Evolutionary conservation across 305 asterid species (phyloP).

Genomic region (Withania somnifera): DNA sequence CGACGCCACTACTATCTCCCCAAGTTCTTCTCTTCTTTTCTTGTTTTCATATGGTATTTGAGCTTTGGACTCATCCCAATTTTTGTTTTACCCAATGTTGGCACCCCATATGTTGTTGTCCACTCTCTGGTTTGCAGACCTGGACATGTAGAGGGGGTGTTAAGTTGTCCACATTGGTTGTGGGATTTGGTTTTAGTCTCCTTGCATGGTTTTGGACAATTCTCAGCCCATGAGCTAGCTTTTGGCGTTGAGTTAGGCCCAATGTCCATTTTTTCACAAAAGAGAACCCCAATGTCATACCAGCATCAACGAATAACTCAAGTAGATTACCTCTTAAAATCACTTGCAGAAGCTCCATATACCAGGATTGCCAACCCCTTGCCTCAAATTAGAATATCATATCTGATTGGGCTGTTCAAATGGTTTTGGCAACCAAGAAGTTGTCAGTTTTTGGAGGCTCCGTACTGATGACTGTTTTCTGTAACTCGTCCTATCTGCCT

Average conservation of each 20-base stretch:
- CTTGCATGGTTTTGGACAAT: neutral
- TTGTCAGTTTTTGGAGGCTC: neutral
- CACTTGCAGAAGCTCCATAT: neutral
- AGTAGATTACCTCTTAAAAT: neutral
- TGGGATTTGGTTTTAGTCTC: neutral
- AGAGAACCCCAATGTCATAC: neutral
- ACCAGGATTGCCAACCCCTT: neutral
- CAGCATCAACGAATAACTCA: neutral
- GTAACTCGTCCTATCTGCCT: neutral
- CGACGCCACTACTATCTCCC: too few relatives aligned
- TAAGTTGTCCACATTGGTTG: neutral
- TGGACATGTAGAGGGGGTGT: neutral
- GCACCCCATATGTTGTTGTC: too few relatives aligned
- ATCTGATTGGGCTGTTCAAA: neutral
- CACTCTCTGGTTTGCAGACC: too few relatives aligned
- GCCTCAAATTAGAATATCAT: neutral
- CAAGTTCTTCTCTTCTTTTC: too few relatives aligned
- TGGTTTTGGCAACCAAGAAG: neutral
- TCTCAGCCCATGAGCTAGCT: neutral
- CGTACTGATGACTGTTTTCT: neutral
- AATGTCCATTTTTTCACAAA: neutral
- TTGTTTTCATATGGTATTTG: too few relatives aligned
- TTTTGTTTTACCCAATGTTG: too few relatives aligned
- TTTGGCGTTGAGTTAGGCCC: neutral
- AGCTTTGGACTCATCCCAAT: too few relatives aligned